Base-by-base conservation (phyloP, 1,139 yeast genomes). In the Taphrina populina region DNA sequence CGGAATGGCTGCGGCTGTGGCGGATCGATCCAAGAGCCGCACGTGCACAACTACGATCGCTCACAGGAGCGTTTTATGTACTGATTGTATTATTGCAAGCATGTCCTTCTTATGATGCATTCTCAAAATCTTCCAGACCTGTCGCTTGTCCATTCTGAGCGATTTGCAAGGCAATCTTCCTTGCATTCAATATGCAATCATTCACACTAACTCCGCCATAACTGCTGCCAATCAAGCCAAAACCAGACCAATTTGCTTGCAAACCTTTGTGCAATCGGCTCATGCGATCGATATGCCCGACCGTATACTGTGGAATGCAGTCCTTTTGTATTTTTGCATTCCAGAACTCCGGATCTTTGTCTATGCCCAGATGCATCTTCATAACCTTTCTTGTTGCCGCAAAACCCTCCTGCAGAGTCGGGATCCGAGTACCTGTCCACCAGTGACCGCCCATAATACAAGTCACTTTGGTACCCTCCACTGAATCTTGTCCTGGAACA, bases 401-500 rank as follows among this genome's bases (percentile, higher is more conserved):
- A 19, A 76, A 65, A 44, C 76, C 76, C 37, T 74, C 69, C n/a
- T 69, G 68, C n/a, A 70, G 67, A 2, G 78, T 73, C 4, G 83
- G 84, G 1, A 76, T 65, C 2, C 70, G 71, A 10, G 64, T 60
- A 23, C 67, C 65, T 11, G 67, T 64, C 73, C 80, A 74, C 65
- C 77, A 76, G 65, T 84, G 84, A 0, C 96, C 97, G 1, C 96
- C 96, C 66, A 88, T 71, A 96, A 92, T 92, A 32, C 88, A 77
- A 0, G 98, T 92, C 51, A 90, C 68, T 62, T 85, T 87, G 4
- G 87, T 79, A 62, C 83, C 82, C 10, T 51, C 62, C 5, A 58
- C 54, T 11, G 59, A 44, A 32, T 52, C 61, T 20, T 54, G 58
- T 34, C 61, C 61, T 13, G 60, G 57, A 13, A 62, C 62, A 11